Evolutionary conservation across 306 rosid genomes (phyloP).

Genomic region (Prunus salicina): DNA sequence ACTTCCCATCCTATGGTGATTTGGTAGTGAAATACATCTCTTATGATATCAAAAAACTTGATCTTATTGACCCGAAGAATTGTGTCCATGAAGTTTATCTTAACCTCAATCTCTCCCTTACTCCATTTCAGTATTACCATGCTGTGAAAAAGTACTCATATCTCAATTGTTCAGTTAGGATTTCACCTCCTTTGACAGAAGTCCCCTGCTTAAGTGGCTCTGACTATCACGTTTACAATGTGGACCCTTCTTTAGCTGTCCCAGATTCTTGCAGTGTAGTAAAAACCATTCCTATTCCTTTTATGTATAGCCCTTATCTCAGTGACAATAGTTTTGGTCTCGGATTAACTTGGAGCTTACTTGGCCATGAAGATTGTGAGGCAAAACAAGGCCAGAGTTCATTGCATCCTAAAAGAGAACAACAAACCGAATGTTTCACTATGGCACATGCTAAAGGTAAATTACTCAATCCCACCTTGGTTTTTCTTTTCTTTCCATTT

Average conservation of each 20-base stretch:
- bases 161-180: constrained; percentile 52
- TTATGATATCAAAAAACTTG: constrained; percentile 45
- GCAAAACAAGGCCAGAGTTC: neutral
- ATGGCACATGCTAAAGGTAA: neutral
- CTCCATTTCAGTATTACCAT: constrained; percentile 56
- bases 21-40: constrained; percentile 65
- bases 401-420: neutral
- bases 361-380: neutral
- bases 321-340: constrained; percentile 70
- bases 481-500: neutral
- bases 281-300: constrained; percentile 68
- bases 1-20: constrained; percentile 53
- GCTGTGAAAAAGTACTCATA: constrained; percentile 47
- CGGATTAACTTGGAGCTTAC: constrained; percentile 49
- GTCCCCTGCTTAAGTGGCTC: constrained; percentile 63
- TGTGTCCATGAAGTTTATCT: constrained; percentile 68
- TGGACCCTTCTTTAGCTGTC: constrained; percentile 39
- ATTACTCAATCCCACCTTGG: neutral
- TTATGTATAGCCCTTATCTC: constrained; percentile 61
- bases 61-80: constrained; percentile 56
- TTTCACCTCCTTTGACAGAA: constrained; percentile 29
- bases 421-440: neutral
- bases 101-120: constrained; percentile 57
- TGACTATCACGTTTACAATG: constrained; percentile 52
- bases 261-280: constrained; percentile 52